Base-by-base conservation (phyloP, 2,329 filamentous ascomycete species). In the Lachnellula arida region DNA sequence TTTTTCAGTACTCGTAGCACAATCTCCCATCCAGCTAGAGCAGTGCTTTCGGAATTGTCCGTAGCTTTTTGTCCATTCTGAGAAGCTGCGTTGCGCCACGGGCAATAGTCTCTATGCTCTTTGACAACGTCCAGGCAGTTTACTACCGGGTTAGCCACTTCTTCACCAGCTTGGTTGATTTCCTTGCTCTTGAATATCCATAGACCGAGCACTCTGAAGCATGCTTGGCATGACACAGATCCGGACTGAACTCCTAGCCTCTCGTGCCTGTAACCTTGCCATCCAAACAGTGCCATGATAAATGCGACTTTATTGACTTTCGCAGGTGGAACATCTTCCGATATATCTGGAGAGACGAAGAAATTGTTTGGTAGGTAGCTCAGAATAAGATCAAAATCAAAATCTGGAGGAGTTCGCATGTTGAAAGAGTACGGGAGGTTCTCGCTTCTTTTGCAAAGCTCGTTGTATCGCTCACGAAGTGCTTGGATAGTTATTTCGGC, bases 101-200 rank as follows among this genome's bases (percentile, higher is more conserved):
- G 89, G 63, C 89, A 94, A 67, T 92, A 94, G 66, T 90, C 88
- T 59, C 90, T 83, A 70, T 94, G 89, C 69, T 92, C 87, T 5
- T 79, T 78, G 2, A 86, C 73, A 4, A 85, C 83, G 66, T 93
- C 85, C 1, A 94, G 77, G 54, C 81, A 76, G 62, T 82, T 80
- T 78, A 88, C 86, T 1, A 81, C 80, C 2, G 85, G 81, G 11
- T 59, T 61, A 4, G 81, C 76, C 11, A 86, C 71, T 9, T 85
- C 73, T 37, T 74, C 67, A 37, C 78, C 72, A 0, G 78, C 78
- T 15, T 74, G 72, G 56, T 82, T 79, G 32, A 87, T 80, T 65
- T 83, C 81, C 71, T 86, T 91, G 70, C 85, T 86, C 67, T 85
- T 88, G 71, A 96, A 97, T 77, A 99, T 87, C 94, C 94, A 99